A percentile compares a stretch with the other conserved stretches of the same genome.
Evolutionary conservation across 805 yeast genomes (phyloP).

Genomic region (Wickerhamomyces sydowiorum): DNA sequence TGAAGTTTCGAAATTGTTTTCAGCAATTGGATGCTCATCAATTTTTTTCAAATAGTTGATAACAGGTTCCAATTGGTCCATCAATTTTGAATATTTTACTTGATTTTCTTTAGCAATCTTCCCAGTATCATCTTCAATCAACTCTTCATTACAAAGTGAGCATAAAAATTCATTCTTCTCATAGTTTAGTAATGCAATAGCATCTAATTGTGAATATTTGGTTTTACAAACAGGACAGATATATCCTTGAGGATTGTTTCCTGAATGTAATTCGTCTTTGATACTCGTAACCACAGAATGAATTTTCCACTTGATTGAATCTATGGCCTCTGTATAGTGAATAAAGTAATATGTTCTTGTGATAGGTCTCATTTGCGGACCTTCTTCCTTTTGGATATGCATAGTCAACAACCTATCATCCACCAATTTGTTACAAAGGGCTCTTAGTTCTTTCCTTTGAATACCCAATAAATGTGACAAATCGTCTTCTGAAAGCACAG

Average conservation of each 20-base stretch:
- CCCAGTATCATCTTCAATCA: slow-evolving; percentile 85
- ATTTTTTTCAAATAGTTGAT: slow-evolving; percentile 77
- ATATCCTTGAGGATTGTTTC: slow-evolving; percentile 90
- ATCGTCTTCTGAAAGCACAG: slow-evolving; percentile 91
- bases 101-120: slow-evolving; percentile 78
- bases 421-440: slow-evolving; percentile 70
- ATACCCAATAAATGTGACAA: slow-evolving; percentile 74
- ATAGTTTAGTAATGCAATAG: slow-evolving; percentile 72
- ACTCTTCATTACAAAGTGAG: slow-evolving; percentile 69
- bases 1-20: slow-evolving; percentile 84
- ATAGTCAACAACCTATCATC: slow-evolving; percentile 77
- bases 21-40: slow-evolving; percentile 75
- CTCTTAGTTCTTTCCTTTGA: slow-evolving; percentile 80
- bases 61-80: slow-evolving; percentile 87
- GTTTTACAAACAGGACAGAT: slow-evolving; percentile 82
- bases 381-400: slow-evolving; percentile 68
- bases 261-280: slow-evolving; percentile 78
- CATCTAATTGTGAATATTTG: slow-evolving; percentile 82
- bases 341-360: slow-evolving; percentile 80
- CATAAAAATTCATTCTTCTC: slow-evolving; percentile 80
- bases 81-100: slow-evolving; percentile 71
- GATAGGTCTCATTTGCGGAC: slow-evolving; percentile 57
- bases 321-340: slow-evolving; percentile 89
- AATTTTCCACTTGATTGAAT: slow-evolving; percentile 93
- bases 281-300: slow-evolving; percentile 76